These are phyloP conservation scores for Saccharomyces hybrid DNA, from an alignment of 1,139 yeast genomes.

Conservation along the genomic window DNA sequence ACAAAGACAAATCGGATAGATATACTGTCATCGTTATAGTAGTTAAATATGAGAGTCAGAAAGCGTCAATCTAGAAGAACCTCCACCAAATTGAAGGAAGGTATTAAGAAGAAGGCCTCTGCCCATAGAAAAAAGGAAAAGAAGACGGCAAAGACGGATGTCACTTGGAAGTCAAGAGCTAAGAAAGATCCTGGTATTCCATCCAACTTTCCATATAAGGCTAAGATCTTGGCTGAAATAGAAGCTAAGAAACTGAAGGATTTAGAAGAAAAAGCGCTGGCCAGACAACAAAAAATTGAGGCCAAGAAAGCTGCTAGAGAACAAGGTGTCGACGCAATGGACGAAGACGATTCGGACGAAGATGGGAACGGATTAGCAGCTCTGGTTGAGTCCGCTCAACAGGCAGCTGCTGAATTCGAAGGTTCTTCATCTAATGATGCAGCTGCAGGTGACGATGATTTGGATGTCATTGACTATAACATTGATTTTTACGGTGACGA, in stretches of 20 bases:
- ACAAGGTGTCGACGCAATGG: constrained; percentile 37
- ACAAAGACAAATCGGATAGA: neutral
- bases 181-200: constrained; percentile 94
- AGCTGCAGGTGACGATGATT: constrained; percentile 35
- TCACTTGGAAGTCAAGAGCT: constrained; percentile 85
- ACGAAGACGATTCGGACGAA: constrained; percentile 42
- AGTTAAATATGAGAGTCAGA: constrained; percentile 28
- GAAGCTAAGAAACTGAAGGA: constrained; percentile 63
- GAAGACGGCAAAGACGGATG: constrained; percentile 76
- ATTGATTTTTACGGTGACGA: constrained; percentile 40
- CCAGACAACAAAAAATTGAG: constrained; percentile 37
- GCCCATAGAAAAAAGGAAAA: constrained; percentile 84
- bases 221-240: constrained; percentile 68
- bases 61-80: constrained; percentile 51
- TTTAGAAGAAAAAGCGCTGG: constrained; percentile 48
- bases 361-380: constrained; percentile 65
- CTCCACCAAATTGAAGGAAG: constrained; percentile 89
- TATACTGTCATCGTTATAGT: neutral
- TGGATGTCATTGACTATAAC: constrained; percentile 47
- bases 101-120: constrained; percentile 89
- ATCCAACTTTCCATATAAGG: constrained; percentile 87
- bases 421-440: constrained; percentile 17
- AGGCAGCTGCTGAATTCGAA: constrained; percentile 67
- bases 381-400: constrained; percentile 78
- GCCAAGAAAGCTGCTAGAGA: constrained; percentile 41